Conservation (phyloP, 331 rosid genomes). For the Telfairia occidentalis region DNA sequence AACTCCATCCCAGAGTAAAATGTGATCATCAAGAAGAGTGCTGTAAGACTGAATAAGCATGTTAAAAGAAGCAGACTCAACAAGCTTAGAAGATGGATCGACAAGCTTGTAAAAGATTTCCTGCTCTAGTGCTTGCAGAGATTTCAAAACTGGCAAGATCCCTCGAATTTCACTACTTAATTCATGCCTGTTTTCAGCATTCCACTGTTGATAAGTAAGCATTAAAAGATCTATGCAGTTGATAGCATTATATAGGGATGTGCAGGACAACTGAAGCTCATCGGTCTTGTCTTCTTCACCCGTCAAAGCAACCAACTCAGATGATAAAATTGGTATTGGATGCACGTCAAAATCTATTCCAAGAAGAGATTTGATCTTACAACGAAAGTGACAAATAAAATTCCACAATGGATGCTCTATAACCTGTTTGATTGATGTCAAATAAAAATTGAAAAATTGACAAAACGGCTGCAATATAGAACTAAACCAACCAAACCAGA, state of each 20-base stretch:
- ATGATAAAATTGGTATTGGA: constrained; percentile 48
- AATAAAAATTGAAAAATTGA: constrained; percentile 30
- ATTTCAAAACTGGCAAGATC: constrained; percentile 30
- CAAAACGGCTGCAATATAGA: constrained; percentile 47
- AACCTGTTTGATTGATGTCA: constrained; percentile 26
- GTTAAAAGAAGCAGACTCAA: constrained; percentile 42
- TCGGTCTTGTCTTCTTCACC: constrained; percentile 15
- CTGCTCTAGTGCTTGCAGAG: constrained; percentile 52
- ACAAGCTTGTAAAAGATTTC: constrained; percentile 43
- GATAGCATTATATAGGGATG: constrained; percentile 38
- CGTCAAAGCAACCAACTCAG: constrained; percentile 34
- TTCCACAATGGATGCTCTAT: constrained; percentile 66
- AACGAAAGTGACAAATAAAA: constrained; percentile 23
- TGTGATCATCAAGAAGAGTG: constrained; percentile 53
- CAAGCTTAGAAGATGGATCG: constrained; percentile 29
- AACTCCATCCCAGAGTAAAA: constrained; percentile 40
- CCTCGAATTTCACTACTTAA: constrained; percentile 14
- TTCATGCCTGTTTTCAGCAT: constrained; percentile 27
- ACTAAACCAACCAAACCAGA: constrained; percentile 50
- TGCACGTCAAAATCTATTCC: constrained; percentile 28
- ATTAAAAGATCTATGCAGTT: constrained; percentile 35
- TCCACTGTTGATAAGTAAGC: constrained; percentile 50
- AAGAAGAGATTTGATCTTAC: constrained; percentile 17
- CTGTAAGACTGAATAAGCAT: constrained; percentile 31
- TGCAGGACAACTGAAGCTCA: not conserved